These are phyloP conservation scores for Zygotorulaspora sp. DNA, from an alignment of 805 yeast species.

Conservation along the genomic window DNA sequence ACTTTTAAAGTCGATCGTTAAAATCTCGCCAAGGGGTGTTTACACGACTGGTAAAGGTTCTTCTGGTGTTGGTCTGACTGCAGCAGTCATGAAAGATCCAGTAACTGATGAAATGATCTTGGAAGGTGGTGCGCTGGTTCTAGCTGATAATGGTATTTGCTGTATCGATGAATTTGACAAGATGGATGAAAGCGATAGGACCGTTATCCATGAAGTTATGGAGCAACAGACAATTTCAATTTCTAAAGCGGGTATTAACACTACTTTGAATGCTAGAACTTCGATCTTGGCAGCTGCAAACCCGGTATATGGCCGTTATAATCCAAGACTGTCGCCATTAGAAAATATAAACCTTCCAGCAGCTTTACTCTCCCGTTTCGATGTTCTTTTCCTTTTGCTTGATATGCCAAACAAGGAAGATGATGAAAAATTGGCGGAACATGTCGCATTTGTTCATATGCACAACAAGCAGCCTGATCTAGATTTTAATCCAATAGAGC, in stretches of 20 bases:
- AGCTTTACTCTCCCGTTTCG: slow-evolving; percentile 91
- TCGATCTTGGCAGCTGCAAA: slow-evolving; percentile 98
- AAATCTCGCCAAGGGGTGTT: slow-evolving; percentile 93
- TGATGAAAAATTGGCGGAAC: slow-evolving; percentile 85
- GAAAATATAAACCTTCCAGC: slow-evolving; percentile 97
- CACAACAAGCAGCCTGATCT: slow-evolving; percentile 78
- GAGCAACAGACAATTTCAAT: slow-evolving; percentile 98
- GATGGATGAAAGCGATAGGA: slow-evolving; percentile 95
- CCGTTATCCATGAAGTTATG: slow-evolving; percentile 99
- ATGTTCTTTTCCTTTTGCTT: slow-evolving; percentile 76
- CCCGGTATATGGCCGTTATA: slow-evolving; percentile 92
- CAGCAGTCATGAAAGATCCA: slow-evolving; percentile 98
- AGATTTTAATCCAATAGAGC: slow-evolving; percentile 71
- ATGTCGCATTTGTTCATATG: slow-evolving; percentile 95
- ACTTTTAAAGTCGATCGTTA: slow-evolving; percentile 80
- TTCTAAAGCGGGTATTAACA: slow-evolving; percentile 95
- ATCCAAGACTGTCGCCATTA: slow-evolving; percentile 82
- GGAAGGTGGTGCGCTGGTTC: slow-evolving; percentile 96
- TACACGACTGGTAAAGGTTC: slow-evolving; percentile 98
- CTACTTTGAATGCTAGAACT: slow-evolving; percentile 91
- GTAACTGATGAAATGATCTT: slow-evolving; percentile 98
- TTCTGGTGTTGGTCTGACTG: slow-evolving; percentile 97
- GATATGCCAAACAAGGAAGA: slow-evolving; percentile 76
- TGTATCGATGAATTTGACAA: slow-evolving; percentile 99
- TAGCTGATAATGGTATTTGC: slow-evolving; percentile 97